phyloP scores from a whole-genome alignment of 139 green algal genomes.

The Coelastrella sp. region DNA sequence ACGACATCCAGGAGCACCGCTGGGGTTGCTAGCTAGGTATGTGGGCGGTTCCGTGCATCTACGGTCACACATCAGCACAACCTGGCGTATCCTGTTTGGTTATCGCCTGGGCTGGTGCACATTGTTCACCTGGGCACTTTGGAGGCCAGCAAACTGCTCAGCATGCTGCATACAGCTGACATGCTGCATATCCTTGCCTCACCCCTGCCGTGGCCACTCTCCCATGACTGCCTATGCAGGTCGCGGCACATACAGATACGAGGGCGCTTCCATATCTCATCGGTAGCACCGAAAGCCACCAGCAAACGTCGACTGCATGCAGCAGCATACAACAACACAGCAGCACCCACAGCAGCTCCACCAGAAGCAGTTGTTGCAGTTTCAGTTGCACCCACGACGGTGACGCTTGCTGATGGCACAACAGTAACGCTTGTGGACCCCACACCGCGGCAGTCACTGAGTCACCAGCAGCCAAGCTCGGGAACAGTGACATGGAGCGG shows the following conservation, averaged over 20 bases:
- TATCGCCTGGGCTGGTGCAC: too few relatives aligned
- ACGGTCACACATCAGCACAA: too few relatives aligned
- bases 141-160: too few relatives aligned
- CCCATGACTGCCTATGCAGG: background rate
- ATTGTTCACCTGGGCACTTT: too few relatives aligned
- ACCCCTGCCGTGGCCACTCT: background rate
- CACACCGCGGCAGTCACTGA: background rate
- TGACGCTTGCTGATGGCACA: background rate
- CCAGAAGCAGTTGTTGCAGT: background rate
- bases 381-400: background rate
- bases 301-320: background rate
- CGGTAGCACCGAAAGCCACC: background rate
- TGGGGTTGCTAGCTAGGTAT: too few relatives aligned
- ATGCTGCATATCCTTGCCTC: background rate
- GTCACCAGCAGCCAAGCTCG: background rate
- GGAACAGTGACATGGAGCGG: background rate
- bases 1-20: too few relatives aligned
- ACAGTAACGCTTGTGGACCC: constrained; percentile 19
- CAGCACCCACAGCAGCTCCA: background rate
- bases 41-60: too few relatives aligned
- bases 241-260: background rate
- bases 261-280: too few relatives aligned
- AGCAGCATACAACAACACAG: background rate
- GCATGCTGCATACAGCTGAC: background rate
- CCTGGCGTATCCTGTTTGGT: too few relatives aligned